These are phyloP conservation scores for Kondoa malvinella DNA, from an alignment of 768 basidiomycete genomes.

Conservation along the genomic window DNA sequence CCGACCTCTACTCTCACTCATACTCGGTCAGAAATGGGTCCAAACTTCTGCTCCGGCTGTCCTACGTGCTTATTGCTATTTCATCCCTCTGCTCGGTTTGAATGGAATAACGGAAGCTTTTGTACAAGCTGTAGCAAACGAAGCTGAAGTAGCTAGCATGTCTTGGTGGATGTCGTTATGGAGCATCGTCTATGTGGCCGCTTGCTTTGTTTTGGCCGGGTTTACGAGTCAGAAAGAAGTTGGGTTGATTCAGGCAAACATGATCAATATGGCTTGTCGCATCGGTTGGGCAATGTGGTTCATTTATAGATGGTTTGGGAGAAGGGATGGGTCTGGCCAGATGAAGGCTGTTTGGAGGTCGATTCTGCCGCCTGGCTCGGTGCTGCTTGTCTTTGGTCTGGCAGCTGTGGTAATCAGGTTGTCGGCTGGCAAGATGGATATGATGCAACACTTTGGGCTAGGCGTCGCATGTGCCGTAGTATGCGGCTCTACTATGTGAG, in stretches of 20 bases:
- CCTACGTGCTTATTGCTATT: slow-evolving; percentile 63
- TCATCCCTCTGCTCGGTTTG: slow-evolving; percentile 71
- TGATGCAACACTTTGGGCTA: not conserved
- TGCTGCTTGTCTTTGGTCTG: not conserved
- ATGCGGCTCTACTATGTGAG: not conserved
- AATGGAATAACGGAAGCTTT: slow-evolving; percentile 90
- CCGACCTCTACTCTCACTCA: slow-evolving; percentile 46
- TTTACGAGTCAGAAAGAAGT: slow-evolving; percentile 41
- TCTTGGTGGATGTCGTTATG: slow-evolving; percentile 60
- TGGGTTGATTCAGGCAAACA: slow-evolving; percentile 28
- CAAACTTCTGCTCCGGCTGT: slow-evolving; percentile 60
- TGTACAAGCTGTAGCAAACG: slow-evolving; percentile 56
- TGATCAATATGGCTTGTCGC: slow-evolving; percentile 24
- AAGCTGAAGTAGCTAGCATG: slow-evolving; percentile 51
- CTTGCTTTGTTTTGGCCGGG: slow-evolving; percentile 38
- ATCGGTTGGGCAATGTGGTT: slow-evolving; percentile 18
- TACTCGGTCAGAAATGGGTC: slow-evolving; percentile 45
- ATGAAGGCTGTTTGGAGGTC: not conserved
- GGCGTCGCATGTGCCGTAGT: not conserved
- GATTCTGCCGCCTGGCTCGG: not conserved
- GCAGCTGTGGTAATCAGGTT: not conserved
- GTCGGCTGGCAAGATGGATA: not conserved
- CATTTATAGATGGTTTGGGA: slow-evolving; percentile 3
- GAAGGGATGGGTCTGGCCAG: not conserved
- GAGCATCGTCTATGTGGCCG: slow-evolving; percentile 49